These are phyloP conservation scores for Eutrema heterophyllum DNA, from an alignment of 345 rosid species.

Conservation along the genomic window DNA sequence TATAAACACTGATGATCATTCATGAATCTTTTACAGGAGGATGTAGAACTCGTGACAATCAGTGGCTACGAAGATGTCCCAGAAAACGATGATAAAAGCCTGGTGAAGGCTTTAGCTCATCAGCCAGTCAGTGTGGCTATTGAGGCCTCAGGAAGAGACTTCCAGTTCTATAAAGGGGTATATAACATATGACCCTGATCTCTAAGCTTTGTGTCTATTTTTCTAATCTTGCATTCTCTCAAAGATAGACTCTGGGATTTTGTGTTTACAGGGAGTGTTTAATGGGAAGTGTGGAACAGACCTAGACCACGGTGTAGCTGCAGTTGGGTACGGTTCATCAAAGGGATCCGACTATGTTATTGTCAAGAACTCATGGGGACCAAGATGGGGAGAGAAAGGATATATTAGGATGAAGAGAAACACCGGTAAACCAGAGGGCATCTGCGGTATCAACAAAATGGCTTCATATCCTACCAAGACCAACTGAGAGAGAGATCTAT, in stretches of 20 bases:
- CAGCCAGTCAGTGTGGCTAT: constrained; percentile 83
- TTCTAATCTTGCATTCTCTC: neutral
- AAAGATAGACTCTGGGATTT: neutral
- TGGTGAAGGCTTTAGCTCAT: constrained; percentile 66
- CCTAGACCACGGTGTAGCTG: constrained; percentile 75
- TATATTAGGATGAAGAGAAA: constrained; percentile 73
- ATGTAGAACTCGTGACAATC: constrained; percentile 52
- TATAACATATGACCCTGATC: neutral
- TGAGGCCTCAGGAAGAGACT: constrained; percentile 71
- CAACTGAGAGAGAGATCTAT: neutral
- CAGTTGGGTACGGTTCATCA: constrained; percentile 74
- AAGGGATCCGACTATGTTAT: constrained; percentile 59
- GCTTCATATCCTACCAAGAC: constrained; percentile 75
- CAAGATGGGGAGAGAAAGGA: constrained; percentile 82
- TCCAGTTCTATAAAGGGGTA: constrained; percentile 81
- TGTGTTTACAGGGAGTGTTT: constrained; percentile 60
- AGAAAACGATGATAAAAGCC: constrained; percentile 45
- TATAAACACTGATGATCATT: neutral
- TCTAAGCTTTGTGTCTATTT: neutral
- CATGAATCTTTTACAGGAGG: constrained; percentile 40
- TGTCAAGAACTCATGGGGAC: constrained; percentile 91
- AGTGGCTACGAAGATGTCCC: constrained; percentile 69
- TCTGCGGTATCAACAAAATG: constrained; percentile 84
- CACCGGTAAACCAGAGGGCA: constrained; percentile 69
- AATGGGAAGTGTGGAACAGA: constrained; percentile 63